Evolutionary conservation across 257 asterid species (phyloP), one percentile per base, ranked within the genome.

Genomic region (Gentiana dahurica): DNA sequence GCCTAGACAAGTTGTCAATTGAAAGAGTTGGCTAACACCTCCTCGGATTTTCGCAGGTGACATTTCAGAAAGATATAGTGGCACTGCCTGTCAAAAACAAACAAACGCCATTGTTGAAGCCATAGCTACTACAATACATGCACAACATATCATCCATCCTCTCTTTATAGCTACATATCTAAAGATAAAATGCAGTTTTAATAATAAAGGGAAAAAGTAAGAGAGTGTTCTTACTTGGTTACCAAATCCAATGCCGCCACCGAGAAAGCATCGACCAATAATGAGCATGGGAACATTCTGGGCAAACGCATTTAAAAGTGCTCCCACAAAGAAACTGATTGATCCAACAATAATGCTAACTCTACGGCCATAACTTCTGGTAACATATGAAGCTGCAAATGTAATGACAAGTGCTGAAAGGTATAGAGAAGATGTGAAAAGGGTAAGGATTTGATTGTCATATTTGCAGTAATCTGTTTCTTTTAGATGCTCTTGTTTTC

Each of bases 231-330:
- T 74, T 75, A 87, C 96, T 68, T 88, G 96, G 66, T 88, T 88
- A 12, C 93, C 92, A 47, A 88, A 88, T 43, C 95, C 96, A 61
- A 88, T 85, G 56, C 95, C 96, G 4, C 81, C 49, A n/a, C 95
- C 96, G 32, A 88, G 94, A 63, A 88, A 73, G 1, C 73, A 49
- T 45, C 96, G 72, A 11, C 96, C 96, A 5, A 88, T 37, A 33
- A 88, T 80, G 7, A 88, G 75, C 94, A 85, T 88, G 1, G 76
- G 72, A 0, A 88, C 64, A 43, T 80, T 68, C 55, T 62, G 52
- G 2, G 96, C 90, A 38, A 61, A 36, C 2, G 90, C 96, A 57
- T 85, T 85, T 43, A 88, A 39, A 47, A 79, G 39, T 12, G 88
- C 86, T 51, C 96, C 96, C 1, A 48, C 35, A 44, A 83, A 82